Evolutionary conservation across 768 basidiomycete species (phyloP), one percentile per base, ranked within the genome.

Genomic region (Russula vinacea): DNA sequence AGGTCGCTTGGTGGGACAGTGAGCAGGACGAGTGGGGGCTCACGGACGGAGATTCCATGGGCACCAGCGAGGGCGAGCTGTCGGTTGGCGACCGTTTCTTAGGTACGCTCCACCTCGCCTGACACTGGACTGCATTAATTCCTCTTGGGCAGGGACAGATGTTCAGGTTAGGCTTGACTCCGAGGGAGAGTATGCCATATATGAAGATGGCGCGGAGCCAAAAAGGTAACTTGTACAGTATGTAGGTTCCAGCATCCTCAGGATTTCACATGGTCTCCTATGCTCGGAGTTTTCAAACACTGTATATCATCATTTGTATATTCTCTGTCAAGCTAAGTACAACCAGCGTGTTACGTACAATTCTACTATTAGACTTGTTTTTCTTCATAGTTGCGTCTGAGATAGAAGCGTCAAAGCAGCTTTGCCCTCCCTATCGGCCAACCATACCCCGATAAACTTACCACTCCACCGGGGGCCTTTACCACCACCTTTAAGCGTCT

Each of bases 401-500:
- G 55, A 61, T 17, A 68, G 35, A n/a, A 60, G n/a, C 16, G 37
- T n/a, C 2, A 56, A 57, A 10, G 84, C 74, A 1, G 68, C 52
- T 10, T 64, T 69, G 29, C 74, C 75, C 67, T 86, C 84, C 64
- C 77, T 78, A 5, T 66, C 74, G 19, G 76, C 78, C 69, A 80
- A 81, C 87, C 87, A 89, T 16, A 84, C 80, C 0, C 89, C 89
- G 8, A 73, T 78, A 60, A 79, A 81, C 72, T 91, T 88, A 11
- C 90, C 90, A 65, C 89, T 90, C 87, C 90, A 92, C 68, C 81
- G 83, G 19, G 76, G 68, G 1, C 88, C 90, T 70, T 88, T 90
- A 5, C 90, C 89, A 13, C 91, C 91, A 8, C 91, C 91, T 75
- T 87, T 92, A 53, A 88, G 78, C 10, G 78, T 77, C 33, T 61